Base-by-base conservation (phyloP, 1,139 yeast genomes). In the Suhomyces taliae region DNA sequence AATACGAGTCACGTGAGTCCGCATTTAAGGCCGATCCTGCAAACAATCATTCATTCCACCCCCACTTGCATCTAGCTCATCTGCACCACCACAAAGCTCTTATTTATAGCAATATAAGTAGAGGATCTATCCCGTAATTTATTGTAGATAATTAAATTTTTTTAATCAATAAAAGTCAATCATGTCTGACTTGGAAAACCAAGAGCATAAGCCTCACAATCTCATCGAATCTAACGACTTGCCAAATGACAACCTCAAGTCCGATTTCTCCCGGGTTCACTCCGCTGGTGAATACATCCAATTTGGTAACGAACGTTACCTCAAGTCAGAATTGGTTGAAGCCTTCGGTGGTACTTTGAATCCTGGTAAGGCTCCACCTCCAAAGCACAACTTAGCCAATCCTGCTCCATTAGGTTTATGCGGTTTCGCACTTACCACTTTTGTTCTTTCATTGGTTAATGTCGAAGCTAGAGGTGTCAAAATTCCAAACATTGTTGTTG, bases 321-420 rank as follows among this genome's bases (percentile, higher is more conserved):
- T 80, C 53, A 52, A 51, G 43, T 46, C 53, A 27, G 90, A 85
- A 44, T 75, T 86, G 53, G 68, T 75, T 45, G 66, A 69, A 34
- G 91, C 91, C n/a, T 86, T 85, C 57, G 93, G 90, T 58, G 91
- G 91, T 79, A 73, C 80, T 33, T 61, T 84, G 64, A 82, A 81
- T 57, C 84, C 90, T 15, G 90, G 89, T 61, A 69, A 76, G 49
- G 60, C 81, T 26, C 80, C 83, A 35, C 82, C 87, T 36, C 83
- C 95, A 32, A 73, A 78, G 42, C 82, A 87, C 65, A 78, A 83
- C 65, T 84, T 89, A 64, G 96, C 87, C 51, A 90, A 90, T 65
- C 95, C 97, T 39, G 89, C 95, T 43, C 96, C 97, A 2, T 74
- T 90, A 47, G 97, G 97, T 11, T 74, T 90, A 53, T 78, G 83